Base-by-base conservation (phyloP, 1,284 basidiomycete genomes). In the Pseudozyma pruni region DNA sequence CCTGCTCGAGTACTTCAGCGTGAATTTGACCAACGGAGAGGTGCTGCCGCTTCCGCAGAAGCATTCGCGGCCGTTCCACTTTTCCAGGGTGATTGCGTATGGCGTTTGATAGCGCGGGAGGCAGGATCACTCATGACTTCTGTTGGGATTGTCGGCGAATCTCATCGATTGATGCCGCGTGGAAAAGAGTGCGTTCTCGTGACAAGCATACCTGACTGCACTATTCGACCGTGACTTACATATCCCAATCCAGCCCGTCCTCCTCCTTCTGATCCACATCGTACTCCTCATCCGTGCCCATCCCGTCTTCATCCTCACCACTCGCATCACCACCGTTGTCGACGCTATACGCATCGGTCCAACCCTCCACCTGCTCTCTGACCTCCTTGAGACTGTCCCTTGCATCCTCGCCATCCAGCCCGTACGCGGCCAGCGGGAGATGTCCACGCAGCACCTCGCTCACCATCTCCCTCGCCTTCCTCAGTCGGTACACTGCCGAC, bases 11-110 rank as follows among this genome's bases (percentile, higher is more conserved):
- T 95, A 95, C 81, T 54, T 56, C 29, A 63, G 59, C 17, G 64
- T 76, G 29, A 88, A 91, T 64, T 78, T 90, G 23, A 87, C 87
- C 40, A 91, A 87, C 19, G 92, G 91, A 2, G 92, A 94, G 82
- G 85, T 87, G 13, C 83, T 87, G 19, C 88, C 90, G 17, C 84
- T 95, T 41, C 86, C 87, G 8, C 84, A 94, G 73, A 91, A 90
- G 80, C 89, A 94, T 76, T 91, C 93, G 81, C 86, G 91, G 61
- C 89, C 92, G 22, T 96, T 93, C 82, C 93, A 91, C 88, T 96
- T 96, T 83, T 94, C 92, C 38, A 93, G 91, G 83, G 78, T 81
- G 13, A 38, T 67, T 17, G 51, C 73, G 13, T 81, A 80, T 35
- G 79, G 79, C 5, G 56, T 78, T 8, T 81, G 23, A 35, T 27